phyloP scores from a whole-genome alignment of 2,329 filamentous ascomycete genomes.

The Raffaelea ambrosiae region DNA sequence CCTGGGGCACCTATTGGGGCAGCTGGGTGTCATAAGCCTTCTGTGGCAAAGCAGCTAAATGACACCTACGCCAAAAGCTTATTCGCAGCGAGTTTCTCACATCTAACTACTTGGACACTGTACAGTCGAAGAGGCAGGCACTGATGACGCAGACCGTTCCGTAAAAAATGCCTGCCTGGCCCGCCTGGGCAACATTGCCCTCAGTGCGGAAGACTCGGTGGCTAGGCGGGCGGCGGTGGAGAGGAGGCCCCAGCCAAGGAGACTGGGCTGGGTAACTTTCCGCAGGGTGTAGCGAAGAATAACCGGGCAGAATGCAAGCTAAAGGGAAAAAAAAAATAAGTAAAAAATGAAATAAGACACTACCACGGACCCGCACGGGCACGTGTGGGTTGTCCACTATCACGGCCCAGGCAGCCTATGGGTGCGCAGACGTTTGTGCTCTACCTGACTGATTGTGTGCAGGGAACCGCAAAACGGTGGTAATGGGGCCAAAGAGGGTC shows the following conservation, averaged over 20 bases:
- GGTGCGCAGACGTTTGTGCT: not conserved
- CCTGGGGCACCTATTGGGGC: too few relatives aligned
- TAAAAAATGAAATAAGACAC: not conserved
- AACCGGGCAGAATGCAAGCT: not conserved
- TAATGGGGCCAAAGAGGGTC: too few relatives aligned
- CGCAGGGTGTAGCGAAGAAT: not conserved
- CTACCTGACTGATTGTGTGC: not conserved
- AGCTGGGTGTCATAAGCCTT: too few relatives aligned
- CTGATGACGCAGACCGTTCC: too few relatives aligned
- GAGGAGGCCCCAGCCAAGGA: not conserved
- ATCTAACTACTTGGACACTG: too few relatives aligned
- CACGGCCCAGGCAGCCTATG: not conserved
- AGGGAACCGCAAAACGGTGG: not conserved
- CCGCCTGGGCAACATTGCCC: too few relatives aligned
- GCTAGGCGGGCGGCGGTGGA: not conserved
- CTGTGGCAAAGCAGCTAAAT: too few relatives aligned
- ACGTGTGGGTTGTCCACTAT: not conserved
- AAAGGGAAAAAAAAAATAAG: not conserved
- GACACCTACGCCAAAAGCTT: too few relatives aligned
- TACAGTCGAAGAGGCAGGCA: too few relatives aligned
- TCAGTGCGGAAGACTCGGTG: not conserved
- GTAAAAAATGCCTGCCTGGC: too few relatives aligned
- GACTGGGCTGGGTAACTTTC: not conserved
- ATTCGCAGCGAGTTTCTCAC: too few relatives aligned
- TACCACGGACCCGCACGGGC: not conserved